Conservation (phyloP, 805 yeast species). For the Cyberlindnera xishuangbannaensis region DNA sequence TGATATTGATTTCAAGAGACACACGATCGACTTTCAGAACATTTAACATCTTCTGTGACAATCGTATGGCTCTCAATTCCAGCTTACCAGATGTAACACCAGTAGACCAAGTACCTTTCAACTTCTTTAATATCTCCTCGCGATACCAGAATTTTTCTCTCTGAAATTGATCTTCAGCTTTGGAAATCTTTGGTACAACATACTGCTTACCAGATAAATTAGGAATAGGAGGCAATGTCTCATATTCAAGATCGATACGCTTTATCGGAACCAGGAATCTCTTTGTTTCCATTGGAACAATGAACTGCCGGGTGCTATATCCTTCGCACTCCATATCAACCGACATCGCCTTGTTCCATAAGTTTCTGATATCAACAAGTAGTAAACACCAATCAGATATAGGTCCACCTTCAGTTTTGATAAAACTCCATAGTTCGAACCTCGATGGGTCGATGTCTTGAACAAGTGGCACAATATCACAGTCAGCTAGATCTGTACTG, state of each 20-base stretch:
- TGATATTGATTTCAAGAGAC: slow-evolving; percentile 24
- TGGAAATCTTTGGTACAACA: slow-evolving; percentile 42
- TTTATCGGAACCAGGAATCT: slow-evolving; percentile 69
- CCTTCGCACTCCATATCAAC: slow-evolving; percentile 31
- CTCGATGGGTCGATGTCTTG: slow-evolving; percentile 24
- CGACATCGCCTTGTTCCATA: slow-evolving; percentile 59
- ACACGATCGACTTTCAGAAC: slow-evolving; percentile 46
- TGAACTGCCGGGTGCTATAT: slow-evolving; percentile 18
- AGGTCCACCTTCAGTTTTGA: slow-evolving; percentile 10
- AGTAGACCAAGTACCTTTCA: slow-evolving; percentile 64
- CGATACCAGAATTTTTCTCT: slow-evolving; percentile 79
- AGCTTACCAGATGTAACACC: slow-evolving; percentile 47
- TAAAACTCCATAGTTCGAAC: slow-evolving; percentile 25
- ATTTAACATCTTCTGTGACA: slow-evolving; percentile 55
- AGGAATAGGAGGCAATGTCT: slow-evolving; percentile 56
- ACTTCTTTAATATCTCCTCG: slow-evolving; percentile 49
- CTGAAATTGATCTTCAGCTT: slow-evolving; percentile 50
- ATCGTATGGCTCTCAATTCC: slow-evolving; percentile 60
- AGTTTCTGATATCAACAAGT: slow-evolving; percentile 72
- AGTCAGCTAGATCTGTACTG: slow-evolving; percentile 67
- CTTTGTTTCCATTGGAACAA: slow-evolving; percentile 41
- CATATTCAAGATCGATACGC: slow-evolving; percentile 40
- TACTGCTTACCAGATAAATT: slow-evolving; percentile 66
- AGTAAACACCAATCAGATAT: slow-evolving; percentile 52
- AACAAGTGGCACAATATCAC: slow-evolving; percentile 62